Base-by-base conservation (phyloP, 345 rosid genomes). In the Eucalyptus microcorys region DNA sequence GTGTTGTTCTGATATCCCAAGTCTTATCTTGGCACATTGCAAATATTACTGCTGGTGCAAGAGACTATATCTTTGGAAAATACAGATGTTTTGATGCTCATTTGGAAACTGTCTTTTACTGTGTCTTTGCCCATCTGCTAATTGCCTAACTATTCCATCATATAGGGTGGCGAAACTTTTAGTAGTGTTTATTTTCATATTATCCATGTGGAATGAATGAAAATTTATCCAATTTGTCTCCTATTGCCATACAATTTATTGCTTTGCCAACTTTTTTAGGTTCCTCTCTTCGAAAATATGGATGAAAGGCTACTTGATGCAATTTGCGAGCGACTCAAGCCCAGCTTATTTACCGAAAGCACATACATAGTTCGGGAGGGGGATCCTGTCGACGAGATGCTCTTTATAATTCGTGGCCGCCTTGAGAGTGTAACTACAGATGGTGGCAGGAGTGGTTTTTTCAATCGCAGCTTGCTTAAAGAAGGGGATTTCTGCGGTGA, bases 401-500 rank as follows among this genome's bases (percentile, higher is more conserved):
- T 97, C 87, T 97, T 97, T 43, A 97, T 97, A 64, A 96, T 97
- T 84, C 99, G 99, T 47, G 99, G 99, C 68, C 95, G 98, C 85
- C 98, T 97, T 40, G 98, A 96, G 94, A 97, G 99, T 90, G 96
- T 95, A 85, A 97, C 99, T 4, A 97, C 99, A 2, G 98, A 96
- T 86, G 99, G 99, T 7, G 99, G 99, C 26, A 94, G 99, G 91
- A 97, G 98, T 32, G 99, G 99, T 40, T 97, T 97, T 90, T 97
- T 95, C 94, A 97, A 97, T 90, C 95, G 94, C 4, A 90, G 98
- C 86, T 90, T 94, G 86, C 95, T 97, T 40, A 97, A 92, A 91
- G 98, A 94, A 93, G 99, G 99, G 87, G 99, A 95, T 92, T 97
- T 97, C 92, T 97, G 99, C 30, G 99, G 99, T 0, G 99, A 97